Percentiles rank a stretch among this genome's conserved stretches.
phyloP scores from a whole-genome alignment of 106 monocot genomes.

The Ottelia alismoides region DNA sequence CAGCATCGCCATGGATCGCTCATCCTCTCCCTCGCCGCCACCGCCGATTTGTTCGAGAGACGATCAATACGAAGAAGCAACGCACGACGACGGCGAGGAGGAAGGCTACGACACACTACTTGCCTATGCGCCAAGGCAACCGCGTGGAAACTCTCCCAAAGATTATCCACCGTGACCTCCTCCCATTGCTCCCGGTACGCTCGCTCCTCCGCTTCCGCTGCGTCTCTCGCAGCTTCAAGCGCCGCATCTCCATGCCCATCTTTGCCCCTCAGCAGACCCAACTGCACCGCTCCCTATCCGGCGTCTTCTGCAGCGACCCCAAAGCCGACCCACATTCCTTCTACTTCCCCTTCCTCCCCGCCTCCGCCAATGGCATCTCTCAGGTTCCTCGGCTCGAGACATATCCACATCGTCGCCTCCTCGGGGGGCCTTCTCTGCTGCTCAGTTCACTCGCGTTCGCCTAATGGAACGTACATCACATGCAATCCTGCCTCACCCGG shows the following conservation, averaged over 20 bases:
- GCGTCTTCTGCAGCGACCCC: background rate
- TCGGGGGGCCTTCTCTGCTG: background rate
- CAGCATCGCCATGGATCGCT: too few relatives aligned
- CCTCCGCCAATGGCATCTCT: background rate
- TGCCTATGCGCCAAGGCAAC: too few relatives aligned
- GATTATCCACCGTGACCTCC: conserved; percentile 3
- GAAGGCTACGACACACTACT: too few relatives aligned
- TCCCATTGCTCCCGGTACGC: conserved; percentile 4
- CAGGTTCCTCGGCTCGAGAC: too few relatives aligned
- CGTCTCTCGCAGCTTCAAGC: conserved; percentile 1
- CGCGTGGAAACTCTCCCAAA: too few relatives aligned
- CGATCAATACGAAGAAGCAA: too few relatives aligned
- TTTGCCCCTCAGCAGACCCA: background rate
- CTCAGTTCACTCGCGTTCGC: too few relatives aligned
- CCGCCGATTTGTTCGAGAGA: too few relatives aligned
- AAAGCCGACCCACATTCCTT: background rate
- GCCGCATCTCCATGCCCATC: conserved; percentile 8
- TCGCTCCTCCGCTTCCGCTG: conserved; percentile 8
- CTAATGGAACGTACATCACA: background rate
- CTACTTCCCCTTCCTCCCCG: conserved; percentile 3
- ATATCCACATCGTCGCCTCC: too few relatives aligned
- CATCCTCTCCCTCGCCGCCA: too few relatives aligned
- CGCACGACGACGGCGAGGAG: too few relatives aligned
- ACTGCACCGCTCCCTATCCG: conserved; percentile 2
- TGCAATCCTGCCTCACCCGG: background rate